phyloP scores from a whole-genome alignment of 108 stramenopile species.

The Skeletonema marinoi region DNA sequence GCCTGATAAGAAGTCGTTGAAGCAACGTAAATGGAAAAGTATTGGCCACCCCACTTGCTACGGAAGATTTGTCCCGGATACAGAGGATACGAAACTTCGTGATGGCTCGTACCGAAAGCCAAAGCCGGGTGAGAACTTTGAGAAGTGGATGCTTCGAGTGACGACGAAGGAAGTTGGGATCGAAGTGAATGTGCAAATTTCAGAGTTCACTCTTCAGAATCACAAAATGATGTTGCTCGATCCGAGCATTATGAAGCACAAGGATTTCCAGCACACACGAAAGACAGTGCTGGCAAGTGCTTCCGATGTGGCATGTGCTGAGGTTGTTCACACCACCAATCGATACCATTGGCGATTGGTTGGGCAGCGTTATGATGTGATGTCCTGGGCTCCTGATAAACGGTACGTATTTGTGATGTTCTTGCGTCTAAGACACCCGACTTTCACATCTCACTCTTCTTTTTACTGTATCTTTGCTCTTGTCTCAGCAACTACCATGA shows the following conservation, averaged over 20 bases:
- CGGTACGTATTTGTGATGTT: slow-evolving; percentile 3
- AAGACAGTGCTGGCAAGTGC: slow-evolving; percentile 68
- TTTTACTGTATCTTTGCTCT: background rate
- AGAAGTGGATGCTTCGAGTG: slow-evolving; percentile 96
- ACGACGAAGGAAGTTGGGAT: slow-evolving; percentile 98
- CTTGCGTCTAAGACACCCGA: background rate
- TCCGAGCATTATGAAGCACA: slow-evolving; percentile 85
- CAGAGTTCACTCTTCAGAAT: slow-evolving; percentile 97
- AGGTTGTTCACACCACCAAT: slow-evolving; percentile 95
- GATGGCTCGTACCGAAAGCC: slow-evolving; percentile 87
- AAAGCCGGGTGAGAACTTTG: slow-evolving; percentile 84
- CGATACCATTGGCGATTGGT: slow-evolving; percentile 97
- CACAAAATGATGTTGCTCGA: slow-evolving; percentile 97
- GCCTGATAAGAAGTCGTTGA: slow-evolving; percentile 65
- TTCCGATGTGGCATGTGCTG: slow-evolving; percentile 92
- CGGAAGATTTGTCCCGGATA: slow-evolving; percentile 97
- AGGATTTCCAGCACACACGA: slow-evolving; percentile 79
- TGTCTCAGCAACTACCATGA: slow-evolving; percentile 76
- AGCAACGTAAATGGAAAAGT: slow-evolving; percentile 92
- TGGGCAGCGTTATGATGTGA: slow-evolving; percentile 95
- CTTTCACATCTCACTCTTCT: background rate
- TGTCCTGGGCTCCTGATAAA: slow-evolving; percentile 91
- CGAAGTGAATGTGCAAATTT: slow-evolving; percentile 95
- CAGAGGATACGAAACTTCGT: slow-evolving; percentile 91
- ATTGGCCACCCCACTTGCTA: slow-evolving; percentile 92